These are phyloP conservation scores for Puccinia coronata DNA, from an alignment of 1,284 basidiomycete genomes.

Conservation along the genomic window DNA sequence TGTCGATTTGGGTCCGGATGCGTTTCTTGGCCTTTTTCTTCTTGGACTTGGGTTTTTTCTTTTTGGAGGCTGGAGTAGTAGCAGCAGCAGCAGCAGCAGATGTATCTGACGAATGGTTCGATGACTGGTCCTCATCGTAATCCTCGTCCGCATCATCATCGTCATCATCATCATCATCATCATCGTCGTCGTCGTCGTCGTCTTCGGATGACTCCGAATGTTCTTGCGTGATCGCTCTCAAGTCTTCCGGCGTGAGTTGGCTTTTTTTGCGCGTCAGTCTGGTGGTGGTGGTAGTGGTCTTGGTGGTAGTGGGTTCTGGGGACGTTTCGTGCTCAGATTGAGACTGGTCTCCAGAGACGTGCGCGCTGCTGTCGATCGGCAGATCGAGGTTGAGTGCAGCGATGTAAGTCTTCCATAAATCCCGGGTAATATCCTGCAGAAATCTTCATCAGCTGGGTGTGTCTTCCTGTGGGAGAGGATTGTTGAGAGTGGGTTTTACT, in stretches of 20 bases:
- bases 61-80: not conserved
- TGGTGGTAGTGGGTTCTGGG: not conserved
- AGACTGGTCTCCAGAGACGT: slow-evolving; percentile 1
- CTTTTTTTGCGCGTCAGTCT: too few species aligned
- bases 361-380: too few species aligned
- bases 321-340: slow-evolving; percentile 4
- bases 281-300: too few species aligned
- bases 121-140: too few species aligned
- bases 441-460: too few species aligned
- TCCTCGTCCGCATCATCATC: too few species aligned
- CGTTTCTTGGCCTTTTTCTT: too few species aligned
- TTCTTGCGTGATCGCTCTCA: slow-evolving; percentile 37
- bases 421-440: slow-evolving; percentile 10
- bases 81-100: not conserved
- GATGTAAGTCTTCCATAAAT: slow-evolving; percentile 34
- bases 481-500: too few species aligned
- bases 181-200: too few species aligned
- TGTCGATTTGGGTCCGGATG: not conserved
- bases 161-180: too few species aligned
- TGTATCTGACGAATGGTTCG: slow-evolving; percentile 1
- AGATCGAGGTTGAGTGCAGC: slow-evolving; percentile 9
- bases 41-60: too few species aligned
- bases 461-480: too few species aligned
- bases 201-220: slow-evolving; percentile 13
- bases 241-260: slow-evolving; percentile 35